Percentiles rank a stretch among this genome's conserved stretches.
Conservation (phyloP, 768 basidiomycete genomes). For the Kwoniella sp. region DNA sequence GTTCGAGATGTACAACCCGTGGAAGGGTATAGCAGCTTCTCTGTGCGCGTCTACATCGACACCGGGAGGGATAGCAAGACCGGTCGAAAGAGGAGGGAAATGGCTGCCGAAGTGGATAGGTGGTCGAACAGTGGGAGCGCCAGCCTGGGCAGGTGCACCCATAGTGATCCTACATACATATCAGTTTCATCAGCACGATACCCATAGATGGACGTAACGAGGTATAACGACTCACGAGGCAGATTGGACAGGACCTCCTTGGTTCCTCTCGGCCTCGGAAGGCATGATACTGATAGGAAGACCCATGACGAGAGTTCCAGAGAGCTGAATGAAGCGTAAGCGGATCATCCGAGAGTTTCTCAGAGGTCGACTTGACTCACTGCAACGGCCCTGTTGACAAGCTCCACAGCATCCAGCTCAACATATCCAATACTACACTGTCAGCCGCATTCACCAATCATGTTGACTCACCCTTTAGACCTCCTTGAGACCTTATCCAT, state of each 20-base stretch:
- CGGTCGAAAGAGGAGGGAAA: slow-evolving; percentile 50
- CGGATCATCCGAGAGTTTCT: background rate
- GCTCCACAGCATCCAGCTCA: slow-evolving; percentile 86
- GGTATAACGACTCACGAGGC: slow-evolving; percentile 26
- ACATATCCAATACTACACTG: slow-evolving; percentile 88
- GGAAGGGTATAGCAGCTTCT: slow-evolving; percentile 50
- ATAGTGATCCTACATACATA: background rate
- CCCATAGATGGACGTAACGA: background rate
- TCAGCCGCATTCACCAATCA: background rate
- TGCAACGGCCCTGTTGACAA: slow-evolving; percentile 85
- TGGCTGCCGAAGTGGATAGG: slow-evolving; percentile 15
- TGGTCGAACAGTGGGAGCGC: slow-evolving; percentile 16
- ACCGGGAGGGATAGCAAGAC: slow-evolving; percentile 59
- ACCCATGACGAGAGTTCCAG: slow-evolving; percentile 97
- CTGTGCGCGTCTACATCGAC: slow-evolving; percentile 69
- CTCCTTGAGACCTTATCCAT: slow-evolving; percentile 91
- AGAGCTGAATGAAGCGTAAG: slow-evolving; percentile 59
- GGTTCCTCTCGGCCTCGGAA: slow-evolving; percentile 81
- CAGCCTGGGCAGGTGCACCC: slow-evolving; percentile 6
- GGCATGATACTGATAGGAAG: slow-evolving; percentile 94
- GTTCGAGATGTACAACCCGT: slow-evolving; percentile 92
- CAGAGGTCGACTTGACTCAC: slow-evolving; percentile 26
- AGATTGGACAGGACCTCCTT: slow-evolving; percentile 23
- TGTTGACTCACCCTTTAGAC: slow-evolving; percentile 82
- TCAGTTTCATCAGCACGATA: background rate